Conservation (phyloP, 129 eudicot genomes). For the Logfia minima region DNA sequence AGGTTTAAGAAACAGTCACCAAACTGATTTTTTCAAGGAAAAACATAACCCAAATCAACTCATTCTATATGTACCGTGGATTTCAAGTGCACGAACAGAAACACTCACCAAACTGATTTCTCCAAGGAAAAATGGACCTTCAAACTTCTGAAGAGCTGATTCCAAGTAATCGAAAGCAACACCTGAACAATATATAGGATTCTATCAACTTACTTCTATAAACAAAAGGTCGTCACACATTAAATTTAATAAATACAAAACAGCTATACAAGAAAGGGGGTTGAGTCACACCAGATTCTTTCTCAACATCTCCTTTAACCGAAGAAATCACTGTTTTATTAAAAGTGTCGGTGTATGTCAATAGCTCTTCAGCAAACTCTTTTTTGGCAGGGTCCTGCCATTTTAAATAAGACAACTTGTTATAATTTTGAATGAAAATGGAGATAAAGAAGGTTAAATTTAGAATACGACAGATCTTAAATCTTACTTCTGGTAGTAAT, state of each 20-base stretch:
- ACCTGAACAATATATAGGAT: slow-evolving; percentile 33
- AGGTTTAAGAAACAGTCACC: too few relatives aligned
- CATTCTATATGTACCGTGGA: not conserved
- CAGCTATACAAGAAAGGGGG: not conserved
- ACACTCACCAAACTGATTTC: slow-evolving; percentile 55
- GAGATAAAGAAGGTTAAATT: not conserved
- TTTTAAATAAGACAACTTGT: slow-evolving; percentile 8
- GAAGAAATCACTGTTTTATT: slow-evolving; percentile 30
- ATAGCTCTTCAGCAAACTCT: slow-evolving; percentile 69
- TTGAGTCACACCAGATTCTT: slow-evolving; percentile 50
- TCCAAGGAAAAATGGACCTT: slow-evolving; percentile 84
- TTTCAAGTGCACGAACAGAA: not conserved
- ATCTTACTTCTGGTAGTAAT: slow-evolving; percentile 72
- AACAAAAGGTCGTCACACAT: not conserved
- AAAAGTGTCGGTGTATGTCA: slow-evolving; percentile 49
- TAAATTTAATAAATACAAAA: not conserved
- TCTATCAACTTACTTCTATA: not conserved
- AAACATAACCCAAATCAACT: not conserved
- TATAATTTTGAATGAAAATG: not conserved
- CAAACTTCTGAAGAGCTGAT: slow-evolving; percentile 64
- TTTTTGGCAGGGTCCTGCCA: slow-evolving; percentile 55
- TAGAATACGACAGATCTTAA: not conserved
- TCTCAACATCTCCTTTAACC: slow-evolving; percentile 47
- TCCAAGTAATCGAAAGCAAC: slow-evolving; percentile 71
- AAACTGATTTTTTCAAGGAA: not conserved